Base-by-base conservation (phyloP, 2,329 filamentous ascomycete species). In the Dothideomycetes sp. region DNA sequence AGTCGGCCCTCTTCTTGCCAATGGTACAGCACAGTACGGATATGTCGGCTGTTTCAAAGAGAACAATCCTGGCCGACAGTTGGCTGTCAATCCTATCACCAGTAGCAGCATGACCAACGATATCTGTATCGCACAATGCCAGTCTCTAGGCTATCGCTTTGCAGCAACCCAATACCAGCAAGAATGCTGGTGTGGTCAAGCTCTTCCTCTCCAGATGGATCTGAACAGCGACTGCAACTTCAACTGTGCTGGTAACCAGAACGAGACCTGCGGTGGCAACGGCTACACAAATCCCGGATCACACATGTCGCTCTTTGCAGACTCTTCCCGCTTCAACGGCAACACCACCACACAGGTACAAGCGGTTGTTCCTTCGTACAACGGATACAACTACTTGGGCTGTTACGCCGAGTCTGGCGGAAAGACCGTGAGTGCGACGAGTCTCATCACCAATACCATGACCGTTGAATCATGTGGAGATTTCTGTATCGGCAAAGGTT, bases 1-100 rank as follows among this genome's bases (percentile, higher is more conserved):
- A 51, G 67, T 70, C 0, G 63, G 71, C 1, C 72, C 73, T 3
- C 51, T 73, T 35, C 43, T 65, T 5, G 32, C 48, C 1, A 61
- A 65, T 16, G 69, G 69, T 0, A 59, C 63, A 0, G 69, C 67
- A 5, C 54, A 61, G n/a, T 76, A 71, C 48, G 63, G 65, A 9
- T 77, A 77, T 43, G 49, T 64, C 1, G 73, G 73, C 3, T 78
- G 74, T 54, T 76, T 62, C 56, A 64, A 64, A 33, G 74, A 78
- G 48, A 73, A 72, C 45, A 75, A 72, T 31, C 72, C 73, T 0
- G 65, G 63, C 10, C 65, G 73, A 9, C 72, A 76, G 49, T 59
- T 78, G 4, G 51, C 64, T 2, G 57, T 46, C 3, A 62, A 66
- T 46, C 44, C 70, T 0, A 66, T 67, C 28, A 55, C 59, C n/a